Conservation (phyloP, 495 filamentous ascomycete species). For the Penicillium turbatum region DNA sequence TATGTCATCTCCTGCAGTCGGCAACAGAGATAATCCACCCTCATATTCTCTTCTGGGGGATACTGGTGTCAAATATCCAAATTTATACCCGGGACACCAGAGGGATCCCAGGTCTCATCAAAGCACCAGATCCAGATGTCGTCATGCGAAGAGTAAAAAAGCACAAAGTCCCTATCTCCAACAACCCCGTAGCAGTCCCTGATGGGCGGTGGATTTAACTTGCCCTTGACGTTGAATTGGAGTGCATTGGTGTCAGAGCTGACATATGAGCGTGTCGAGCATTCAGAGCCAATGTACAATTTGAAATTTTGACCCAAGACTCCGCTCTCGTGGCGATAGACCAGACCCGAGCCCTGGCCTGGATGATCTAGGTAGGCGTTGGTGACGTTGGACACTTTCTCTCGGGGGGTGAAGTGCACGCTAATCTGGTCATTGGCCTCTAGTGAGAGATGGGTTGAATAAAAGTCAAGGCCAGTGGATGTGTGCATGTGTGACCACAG, state of each 20-base stretch:
- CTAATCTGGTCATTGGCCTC: not conserved
- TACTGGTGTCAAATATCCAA: too few species aligned
- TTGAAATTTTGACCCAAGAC: not conserved
- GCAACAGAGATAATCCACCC: too few species aligned
- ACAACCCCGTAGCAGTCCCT: not conserved
- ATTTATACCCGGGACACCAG: too few species aligned
- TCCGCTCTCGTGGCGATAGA: not conserved
- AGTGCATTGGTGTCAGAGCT: not conserved
- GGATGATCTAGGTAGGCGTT: not conserved
- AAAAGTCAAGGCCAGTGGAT: too few species aligned
- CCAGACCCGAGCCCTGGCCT: not conserved
- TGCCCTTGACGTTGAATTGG: not conserved
- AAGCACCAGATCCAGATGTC: slow-evolving; percentile 6
- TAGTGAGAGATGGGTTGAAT: not conserved
- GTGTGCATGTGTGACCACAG: too few species aligned
- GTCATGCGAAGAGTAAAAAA: not conserved
- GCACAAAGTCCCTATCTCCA: slow-evolving; percentile 6
- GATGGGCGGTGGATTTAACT: too few species aligned
- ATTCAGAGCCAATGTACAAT: not conserved
- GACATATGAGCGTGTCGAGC: too few species aligned
- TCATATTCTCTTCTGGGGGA: too few species aligned
- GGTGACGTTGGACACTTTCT: not conserved
- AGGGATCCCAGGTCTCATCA: slow-evolving; percentile 7
- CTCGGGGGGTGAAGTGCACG: not conserved
- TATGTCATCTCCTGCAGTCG: too few species aligned